Conservation (phyloP, 2,329 filamentous ascomycete genomes). For the Colletotrichum abscissum region DNA sequence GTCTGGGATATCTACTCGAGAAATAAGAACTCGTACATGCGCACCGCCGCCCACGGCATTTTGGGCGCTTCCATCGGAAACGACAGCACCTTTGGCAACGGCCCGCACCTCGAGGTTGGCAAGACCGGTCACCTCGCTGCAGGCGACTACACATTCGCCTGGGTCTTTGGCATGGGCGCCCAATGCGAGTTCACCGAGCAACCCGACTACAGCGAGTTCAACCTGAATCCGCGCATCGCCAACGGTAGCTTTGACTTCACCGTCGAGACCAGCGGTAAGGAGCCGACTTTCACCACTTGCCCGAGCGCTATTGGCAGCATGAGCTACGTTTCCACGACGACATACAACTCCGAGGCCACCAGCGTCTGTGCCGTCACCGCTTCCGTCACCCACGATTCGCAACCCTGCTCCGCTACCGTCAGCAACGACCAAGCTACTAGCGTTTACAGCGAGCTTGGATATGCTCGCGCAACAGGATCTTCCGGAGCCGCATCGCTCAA, state of each 20-base stretch:
- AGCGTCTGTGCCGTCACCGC: constrained; percentile 34
- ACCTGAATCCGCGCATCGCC: constrained; percentile 30
- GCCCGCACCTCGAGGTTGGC: constrained; percentile 27
- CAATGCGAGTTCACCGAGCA: constrained; percentile 34
- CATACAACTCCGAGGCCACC: constrained; percentile 30
- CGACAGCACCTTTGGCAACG: constrained; percentile 27
- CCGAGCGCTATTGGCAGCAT: constrained; percentile 27
- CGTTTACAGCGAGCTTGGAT: constrained; percentile 29
- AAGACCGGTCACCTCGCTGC: constrained; percentile 27
- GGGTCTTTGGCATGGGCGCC: constrained; percentile 29
- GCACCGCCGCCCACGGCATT: constrained; percentile 31
- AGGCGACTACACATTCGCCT: constrained; percentile 34
- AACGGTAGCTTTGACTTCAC: constrained; percentile 35
- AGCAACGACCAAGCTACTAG: constrained; percentile 32
- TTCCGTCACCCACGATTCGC: constrained; percentile 26
- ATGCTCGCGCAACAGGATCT: constrained; percentile 26
- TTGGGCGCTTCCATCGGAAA: constrained; percentile 28
- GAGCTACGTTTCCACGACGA: constrained; percentile 33
- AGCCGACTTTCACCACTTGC: constrained; percentile 33
- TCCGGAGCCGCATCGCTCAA: constrained; percentile 8
- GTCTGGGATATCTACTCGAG: constrained; percentile 33
- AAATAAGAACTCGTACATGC: constrained; percentile 29
- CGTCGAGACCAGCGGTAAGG: constrained; percentile 23
- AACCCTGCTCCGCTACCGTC: constrained; percentile 32
- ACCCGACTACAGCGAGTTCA: constrained; percentile 33